Evolutionary conservation across 192 early-diverging fungal genomes (phyloP), one percentile per base, ranked within the genome.

Genomic region (Thoreauomyces humboldtii): DNA sequence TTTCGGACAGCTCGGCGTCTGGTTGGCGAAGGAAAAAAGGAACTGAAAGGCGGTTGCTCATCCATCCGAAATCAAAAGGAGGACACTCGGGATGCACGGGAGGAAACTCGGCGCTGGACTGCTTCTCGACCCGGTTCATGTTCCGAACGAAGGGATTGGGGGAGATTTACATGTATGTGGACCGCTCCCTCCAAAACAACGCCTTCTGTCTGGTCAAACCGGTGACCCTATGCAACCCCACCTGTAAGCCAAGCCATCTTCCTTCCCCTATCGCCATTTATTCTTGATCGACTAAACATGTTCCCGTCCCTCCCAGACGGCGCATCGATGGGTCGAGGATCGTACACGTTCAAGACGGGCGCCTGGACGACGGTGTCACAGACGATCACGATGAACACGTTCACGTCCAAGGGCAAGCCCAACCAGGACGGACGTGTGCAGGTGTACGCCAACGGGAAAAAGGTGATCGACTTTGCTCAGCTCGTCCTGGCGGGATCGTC

Each of bases 41-140:
- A n/a, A n/a, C n/a, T n/a, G n/a, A n/a, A n/a, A n/a, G n/a, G n/a
- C n/a, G 11, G 41, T 42, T 9, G 11, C 41, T 42, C n/a, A 12
- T 17, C 47, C 25, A 9, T 47, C 32, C n/a, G n/a, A n/a, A n/a
- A n/a, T 52, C 14, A 3, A 22, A 2, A 62, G 73, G 68, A 17
- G 82, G 82, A 12, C 57, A 44, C 42, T 54, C 60, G 29, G 48
- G 65, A 36, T 83, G 81, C 43, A 65, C 67, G 24, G 84, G 84
- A 0, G 84, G 84, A 4, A 70, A 79, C 36, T 31, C 76, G 0
- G 84, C 84, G 17, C 53, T 73, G 35, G 72, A 74, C 62, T 86
- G 84, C 67, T 81, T 83, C 59, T 86, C 84, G 4, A 77, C 81
- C 0, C 74, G 82, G 63, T 83, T 72, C 63, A 69, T 78, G 70